Conservation (phyloP, 352 stramenopile genomes). For the Bremia lactucae region DNA sequence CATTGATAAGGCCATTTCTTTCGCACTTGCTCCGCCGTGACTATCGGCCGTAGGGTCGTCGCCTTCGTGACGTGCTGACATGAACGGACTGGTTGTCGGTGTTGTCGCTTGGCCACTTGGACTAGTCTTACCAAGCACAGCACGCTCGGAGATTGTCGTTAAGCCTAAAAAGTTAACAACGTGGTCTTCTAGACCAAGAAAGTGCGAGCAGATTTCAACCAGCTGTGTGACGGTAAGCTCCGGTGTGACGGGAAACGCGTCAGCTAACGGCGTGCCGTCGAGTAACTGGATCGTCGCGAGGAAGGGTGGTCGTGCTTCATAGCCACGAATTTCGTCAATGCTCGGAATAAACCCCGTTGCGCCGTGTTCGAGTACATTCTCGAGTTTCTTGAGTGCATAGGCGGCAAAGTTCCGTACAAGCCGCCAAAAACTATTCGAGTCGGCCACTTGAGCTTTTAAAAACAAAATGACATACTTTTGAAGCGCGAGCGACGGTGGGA, state of each 20-base stretch:
- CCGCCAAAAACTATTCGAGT: slow-evolving; percentile 67
- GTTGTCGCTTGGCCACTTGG: slow-evolving; percentile 19
- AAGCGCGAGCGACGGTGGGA: slow-evolving; percentile 80
- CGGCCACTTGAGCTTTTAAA: slow-evolving; percentile 64
- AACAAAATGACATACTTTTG: slow-evolving; percentile 88
- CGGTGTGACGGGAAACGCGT: slow-evolving; percentile 87
- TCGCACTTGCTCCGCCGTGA: not conserved
- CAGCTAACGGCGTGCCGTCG: slow-evolving; percentile 84
- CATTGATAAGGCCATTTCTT: slow-evolving; percentile 9
- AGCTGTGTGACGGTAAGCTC: slow-evolving; percentile 87
- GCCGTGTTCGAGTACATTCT: slow-evolving; percentile 82
- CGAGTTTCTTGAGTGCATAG: slow-evolving; percentile 87
- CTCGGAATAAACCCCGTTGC: slow-evolving; percentile 89
- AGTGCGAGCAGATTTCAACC: slow-evolving; percentile 88
- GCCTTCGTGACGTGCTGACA: slow-evolving; percentile 19
- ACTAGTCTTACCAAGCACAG: slow-evolving; percentile 8
- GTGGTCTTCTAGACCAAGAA: slow-evolving; percentile 84
- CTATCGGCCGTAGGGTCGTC: slow-evolving; percentile 20
- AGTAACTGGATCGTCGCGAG: slow-evolving; percentile 89
- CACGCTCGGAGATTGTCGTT: slow-evolving; percentile 41
- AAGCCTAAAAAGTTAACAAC: slow-evolving; percentile 70
- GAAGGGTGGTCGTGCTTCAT: slow-evolving; percentile 89
- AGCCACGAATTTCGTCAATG: slow-evolving; percentile 88
- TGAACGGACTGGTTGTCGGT: slow-evolving; percentile 24
- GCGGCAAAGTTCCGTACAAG: slow-evolving; percentile 83